Percentiles rank a stretch among this genome's conserved stretches.
Evolutionary conservation across 2,329 filamentous ascomycete species (phyloP).

Genomic region (Epichloe sylvatica): DNA sequence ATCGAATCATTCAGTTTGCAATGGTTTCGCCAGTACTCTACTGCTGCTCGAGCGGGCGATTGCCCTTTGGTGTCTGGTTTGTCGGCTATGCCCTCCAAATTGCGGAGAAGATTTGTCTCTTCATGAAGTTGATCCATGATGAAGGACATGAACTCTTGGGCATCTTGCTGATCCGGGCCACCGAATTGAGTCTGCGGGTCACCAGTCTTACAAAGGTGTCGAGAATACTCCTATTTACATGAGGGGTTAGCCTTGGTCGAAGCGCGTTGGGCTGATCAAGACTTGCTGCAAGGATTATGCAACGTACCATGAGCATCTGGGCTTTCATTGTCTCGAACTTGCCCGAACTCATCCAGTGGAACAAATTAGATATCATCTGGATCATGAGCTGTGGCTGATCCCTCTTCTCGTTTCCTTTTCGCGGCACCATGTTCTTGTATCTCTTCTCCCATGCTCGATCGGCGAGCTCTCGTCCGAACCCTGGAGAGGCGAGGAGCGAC

Average conservation of each 20-base stretch:
- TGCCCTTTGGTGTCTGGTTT: conserved; percentile 21
- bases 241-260: background rate
- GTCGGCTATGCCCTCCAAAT: conserved; percentile 21
- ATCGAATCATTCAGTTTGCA: conserved; percentile 58
- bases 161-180: conserved; percentile 70
- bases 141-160: conserved; percentile 79
- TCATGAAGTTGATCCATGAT: conserved; percentile 69
- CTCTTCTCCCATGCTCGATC: conserved; percentile 43
- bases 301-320: conserved; percentile 42
- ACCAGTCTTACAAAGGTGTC: conserved; percentile 21
- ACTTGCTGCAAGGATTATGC: background rate
- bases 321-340: conserved; percentile 38
- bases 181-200: conserved; percentile 40
- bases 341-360: conserved; percentile 41
- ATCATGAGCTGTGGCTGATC: conserved; percentile 44
- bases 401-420: conserved; percentile 44
- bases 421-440: conserved; percentile 45
- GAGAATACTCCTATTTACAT: conserved; percentile 38
- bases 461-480: conserved; percentile 53
- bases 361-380: conserved; percentile 43
- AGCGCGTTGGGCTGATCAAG: background rate
- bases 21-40: conserved; percentile 62
- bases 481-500: conserved; percentile 58
- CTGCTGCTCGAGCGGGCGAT: conserved; percentile 40
- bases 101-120: conserved; percentile 57